Conservation (phyloP, 106 monocot species). For the Iris macrosiphon region DNA sequence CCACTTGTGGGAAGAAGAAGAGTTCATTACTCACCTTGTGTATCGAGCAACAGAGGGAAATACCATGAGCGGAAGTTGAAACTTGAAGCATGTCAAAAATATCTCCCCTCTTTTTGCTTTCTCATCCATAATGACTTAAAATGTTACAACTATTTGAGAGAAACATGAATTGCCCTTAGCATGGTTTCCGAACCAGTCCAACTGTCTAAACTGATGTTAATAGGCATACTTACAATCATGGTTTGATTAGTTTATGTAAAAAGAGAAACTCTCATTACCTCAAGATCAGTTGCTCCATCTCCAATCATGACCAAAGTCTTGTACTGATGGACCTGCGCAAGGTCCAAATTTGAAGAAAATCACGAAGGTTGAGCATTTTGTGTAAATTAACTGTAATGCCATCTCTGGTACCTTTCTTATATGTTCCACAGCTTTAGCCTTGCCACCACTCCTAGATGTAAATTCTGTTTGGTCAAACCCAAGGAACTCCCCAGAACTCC, state of each 20-base stretch:
- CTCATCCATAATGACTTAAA: too few species aligned
- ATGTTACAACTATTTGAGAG: too few species aligned
- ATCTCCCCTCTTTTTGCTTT: too few species aligned
- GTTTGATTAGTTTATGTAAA: too few species aligned
- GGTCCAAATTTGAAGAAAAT: slow-evolving; percentile 7
- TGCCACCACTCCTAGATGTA: slow-evolving; percentile 91
- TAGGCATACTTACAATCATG: too few species aligned
- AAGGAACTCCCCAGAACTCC: slow-evolving; percentile 67
- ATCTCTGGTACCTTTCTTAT: slow-evolving; percentile 49
- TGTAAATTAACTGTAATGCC: neutral
- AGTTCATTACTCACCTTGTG: too few species aligned
- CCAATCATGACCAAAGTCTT: slow-evolving; percentile 85
- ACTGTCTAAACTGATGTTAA: too few species aligned
- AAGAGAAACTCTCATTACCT: slow-evolving; percentile 50
- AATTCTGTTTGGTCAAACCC: slow-evolving; percentile 82
- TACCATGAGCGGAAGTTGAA: too few species aligned
- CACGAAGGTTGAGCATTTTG: neutral
- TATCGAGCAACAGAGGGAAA: too few species aligned
- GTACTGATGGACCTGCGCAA: slow-evolving; percentile 63
- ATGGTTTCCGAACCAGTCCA: too few species aligned
- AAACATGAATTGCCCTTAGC: too few species aligned
- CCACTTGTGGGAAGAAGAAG: too few species aligned
- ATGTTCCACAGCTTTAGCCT: slow-evolving; percentile 77
- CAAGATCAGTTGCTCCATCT: slow-evolving; percentile 99
- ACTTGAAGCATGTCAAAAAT: neutral